Base-by-base conservation (phyloP, 495 filamentous ascomycete genomes). In the Penicillium chermesinum region DNA sequence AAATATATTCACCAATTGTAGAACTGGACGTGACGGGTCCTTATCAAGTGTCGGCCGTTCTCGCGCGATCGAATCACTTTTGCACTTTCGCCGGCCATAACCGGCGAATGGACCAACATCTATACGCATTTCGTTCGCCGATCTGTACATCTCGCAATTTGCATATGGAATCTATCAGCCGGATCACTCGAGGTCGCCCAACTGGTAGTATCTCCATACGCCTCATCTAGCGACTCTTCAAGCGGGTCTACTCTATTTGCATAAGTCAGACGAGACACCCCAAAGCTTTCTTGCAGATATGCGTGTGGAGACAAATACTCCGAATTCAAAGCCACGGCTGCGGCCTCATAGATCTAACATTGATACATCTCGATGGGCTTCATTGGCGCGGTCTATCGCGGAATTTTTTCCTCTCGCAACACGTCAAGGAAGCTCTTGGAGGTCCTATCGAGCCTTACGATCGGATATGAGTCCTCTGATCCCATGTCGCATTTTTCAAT, bases 221-320 rank as follows among this genome's bases (percentile, higher is more conserved):
- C 55, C 55, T 15, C 50, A 58, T 15, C 33, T 58, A n/a, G 44
- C 55, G 3, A 45, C 42, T 12, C 12, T 58, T 13, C 55, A 58
- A 48, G 47, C 55, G 22, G 48, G 50, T 35, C 45, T 58, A 2
- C 34, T 58, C 9, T 58, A 58, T 35, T 38, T 58, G 10, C 55
- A 58, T 16, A 46, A 44, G 33, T 35, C 45, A n/a, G 22, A 33
- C 13, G 30, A 43, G 5, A 50, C 42, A 0, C 47, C 39, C 16
- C 43, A 58, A 41, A 50, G 55, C 19, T 32, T 50, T 13, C 32
- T 58, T 7, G 50, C 55, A 16, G 55, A 58, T 54, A 19, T 20
- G 57, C 38, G 41, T 46, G 32, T 58, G 47, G 47, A 37, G 43
- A 21, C 44, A 53, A 47, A 44, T 53, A 30, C 39, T 57, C 0